Percentiles rank a stretch among this genome's conserved stretches.
Conservation (phyloP, 208 protist species). For the Leishmania major region DNA sequence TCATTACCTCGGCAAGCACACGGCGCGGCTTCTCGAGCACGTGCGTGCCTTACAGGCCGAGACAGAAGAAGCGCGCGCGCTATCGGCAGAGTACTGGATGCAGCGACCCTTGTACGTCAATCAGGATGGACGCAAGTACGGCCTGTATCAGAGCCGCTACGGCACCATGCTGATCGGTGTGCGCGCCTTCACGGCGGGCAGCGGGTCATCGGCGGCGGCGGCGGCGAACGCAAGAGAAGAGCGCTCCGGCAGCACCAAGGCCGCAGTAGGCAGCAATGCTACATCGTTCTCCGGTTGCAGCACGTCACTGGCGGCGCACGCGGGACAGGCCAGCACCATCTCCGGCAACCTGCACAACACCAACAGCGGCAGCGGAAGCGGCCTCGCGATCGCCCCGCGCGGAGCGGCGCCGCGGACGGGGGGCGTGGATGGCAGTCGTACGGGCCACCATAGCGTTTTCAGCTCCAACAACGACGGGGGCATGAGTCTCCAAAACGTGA, state of each 20-base stretch:
- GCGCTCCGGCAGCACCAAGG: not conserved
- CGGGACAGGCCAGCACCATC: slow-evolving; percentile 1
- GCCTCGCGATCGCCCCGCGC: not conserved
- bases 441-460: not conserved
- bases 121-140: slow-evolving; percentile 72
- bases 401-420: not conserved
- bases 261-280: not conserved
- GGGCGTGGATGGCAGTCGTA: not conserved
- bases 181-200: slow-evolving; percentile 30
- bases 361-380: slow-evolving; percentile 2
- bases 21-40: slow-evolving; percentile 53
- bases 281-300: not conserved
- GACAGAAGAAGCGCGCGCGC: slow-evolving; percentile 58
- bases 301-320: not conserved
- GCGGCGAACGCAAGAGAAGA: not conserved
- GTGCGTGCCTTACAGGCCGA: slow-evolving; percentile 66
- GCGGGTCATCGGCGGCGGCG: not conserved
- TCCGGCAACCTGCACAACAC: slow-evolving; percentile 9
- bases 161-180: slow-evolving; percentile 83
- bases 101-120: slow-evolving; percentile 45
- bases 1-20: slow-evolving; percentile 60
- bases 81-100: slow-evolving; percentile 46
- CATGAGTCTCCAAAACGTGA: not conserved
- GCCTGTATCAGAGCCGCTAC: slow-evolving; percentile 54
- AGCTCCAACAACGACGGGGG: not conserved